Percentiles rank a stretch among this genome's conserved stretches.
Conservation (phyloP, 495 filamentous ascomycete species). For the Schizothecium vesticola region DNA sequence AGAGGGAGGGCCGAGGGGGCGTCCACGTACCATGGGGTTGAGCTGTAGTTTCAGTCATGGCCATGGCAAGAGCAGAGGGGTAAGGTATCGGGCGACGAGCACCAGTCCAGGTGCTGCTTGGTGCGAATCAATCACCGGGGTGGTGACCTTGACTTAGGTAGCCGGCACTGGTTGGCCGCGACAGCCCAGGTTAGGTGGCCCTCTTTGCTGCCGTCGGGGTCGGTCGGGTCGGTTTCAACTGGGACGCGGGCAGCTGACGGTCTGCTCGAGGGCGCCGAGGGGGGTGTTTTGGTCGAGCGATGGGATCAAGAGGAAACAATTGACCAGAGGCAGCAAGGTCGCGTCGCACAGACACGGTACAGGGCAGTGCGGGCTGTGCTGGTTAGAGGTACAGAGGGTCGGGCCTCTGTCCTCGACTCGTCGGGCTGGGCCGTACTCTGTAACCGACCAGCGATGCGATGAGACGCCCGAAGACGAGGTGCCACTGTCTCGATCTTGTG, state of each 20-base stretch:
- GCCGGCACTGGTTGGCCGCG: not conserved
- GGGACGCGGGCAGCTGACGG: not conserved
- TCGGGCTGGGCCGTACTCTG: not conserved
- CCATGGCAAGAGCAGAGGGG: slow-evolving; percentile 43
- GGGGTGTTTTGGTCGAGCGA: not conserved
- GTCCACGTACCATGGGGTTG: slow-evolving; percentile 55
- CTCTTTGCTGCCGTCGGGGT: too few relatives aligned
- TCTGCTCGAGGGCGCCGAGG: not conserved
- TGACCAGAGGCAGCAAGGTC: not conserved
- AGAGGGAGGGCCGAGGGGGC: slow-evolving; percentile 10
- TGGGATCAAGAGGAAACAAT: not conserved
- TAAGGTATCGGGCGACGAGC: not conserved
- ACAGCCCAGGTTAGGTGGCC: slow-evolving; percentile 1
- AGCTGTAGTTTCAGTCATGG: slow-evolving; percentile 60
- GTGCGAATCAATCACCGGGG: not conserved
- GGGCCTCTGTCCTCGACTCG: not conserved
- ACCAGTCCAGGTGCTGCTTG: not conserved
- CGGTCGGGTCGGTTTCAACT: not conserved
- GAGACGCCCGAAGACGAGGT: not conserved
- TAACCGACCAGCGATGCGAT: not conserved
- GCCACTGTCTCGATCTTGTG: not conserved
- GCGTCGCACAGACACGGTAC: not conserved
- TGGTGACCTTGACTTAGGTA: not conserved
- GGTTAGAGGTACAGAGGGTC: not conserved
- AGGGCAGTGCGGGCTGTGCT: not conserved